Evolutionary conservation across 768 basidiomycete species (phyloP), one percentile per base, ranked within the genome.

Genomic region (Tylopilus subfusipes): DNA sequence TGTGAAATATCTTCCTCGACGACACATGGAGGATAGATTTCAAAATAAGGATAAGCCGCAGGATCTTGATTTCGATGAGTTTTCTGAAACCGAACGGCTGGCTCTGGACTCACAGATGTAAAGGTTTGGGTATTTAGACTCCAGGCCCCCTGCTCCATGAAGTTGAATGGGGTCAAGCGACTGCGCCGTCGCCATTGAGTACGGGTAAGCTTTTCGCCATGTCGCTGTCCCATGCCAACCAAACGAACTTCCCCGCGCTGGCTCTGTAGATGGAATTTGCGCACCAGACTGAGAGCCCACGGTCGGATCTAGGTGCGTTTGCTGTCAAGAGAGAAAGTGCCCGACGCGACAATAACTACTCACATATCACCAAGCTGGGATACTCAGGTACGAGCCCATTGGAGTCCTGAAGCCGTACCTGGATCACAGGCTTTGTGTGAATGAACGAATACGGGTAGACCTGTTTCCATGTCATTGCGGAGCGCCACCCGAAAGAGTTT

Each of bases 11-110:
- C 48, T 19, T 56, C 56, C 34, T 52, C 36, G 18, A 36, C 11
- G n/a, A 5, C 27, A 22, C 51, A 50, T 27, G 64, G 21, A 31
- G 78, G 78, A 58, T 79, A 79, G 7, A 78, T 63, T 31, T 73
- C 70, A 38, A 75, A 61, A 58, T 68, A 54, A 14, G 80, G 78
- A 57, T 80, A 80, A 10, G 59, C 59, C 21, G 68, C 54, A 19
- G 68, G 73, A 59, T 79, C 78, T 78, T 50, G 5, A 3, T 13
- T 24, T 46, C 29, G 21, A 38, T 65, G 42, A 63, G 59, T 22
- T 33, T 36, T 40, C 29, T 1, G 31, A 24, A 13, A 30, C 18
- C 6, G 16, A 47, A 24, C 5, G 16, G 2, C 24, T 29, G 22
- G 1, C 25, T 24, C 39, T 1, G 14, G 18, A 63, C 64, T 61